Base-by-base conservation (phyloP, 2,329 filamentous ascomycete species). In the Parasarocladium wereldwijsianum region DNA sequence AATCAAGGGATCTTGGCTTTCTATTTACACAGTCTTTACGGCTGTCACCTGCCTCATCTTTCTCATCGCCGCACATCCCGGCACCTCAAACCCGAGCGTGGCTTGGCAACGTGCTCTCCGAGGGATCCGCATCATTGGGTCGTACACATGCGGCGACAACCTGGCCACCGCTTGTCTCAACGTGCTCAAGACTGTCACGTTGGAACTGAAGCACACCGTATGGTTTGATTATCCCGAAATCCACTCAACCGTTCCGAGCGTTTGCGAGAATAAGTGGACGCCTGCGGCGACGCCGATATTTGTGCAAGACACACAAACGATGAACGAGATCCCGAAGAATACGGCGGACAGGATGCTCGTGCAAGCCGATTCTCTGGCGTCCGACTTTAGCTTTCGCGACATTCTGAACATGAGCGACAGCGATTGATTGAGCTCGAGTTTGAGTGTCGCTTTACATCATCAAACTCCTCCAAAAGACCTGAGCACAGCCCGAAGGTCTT, bases 21-120 rank as follows among this genome's bases (percentile, higher is more conserved):
- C 21, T 10, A 17, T 27, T 3, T 31, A 34, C 27, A 26, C 28
- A 5, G 25, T 34, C 6, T 34, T 31, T 21, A 26, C 27, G 17
- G 23, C 32, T 2, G 24, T 26, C 17, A 22, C 31, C 17, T 31
- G 32, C 27, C 32, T 34, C 8, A 24, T 31, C 15, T 34, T 34
- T 15, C 27, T 34, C n/a, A 29, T 34, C 5, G 32, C 32, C 8
- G 32, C 32, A 12, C 32, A 34, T 18, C 32, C 32, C 4, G 32
- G 26, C 3, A 34, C 32, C 6, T 24, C 32, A 3, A 9, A 19
- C 8, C 32, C 32, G 7, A 34, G 32, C 19, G 24, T 34, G 7
- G 32, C 32, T 17, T 34, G 32, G 32, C 32, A 34, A 12, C n/a
- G 28, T 23, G 32, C 32, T 8, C 16, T 20, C 18, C 22, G 17